Conservation (phyloP, 441 rosid species). For the Erodium trifolium region DNA sequence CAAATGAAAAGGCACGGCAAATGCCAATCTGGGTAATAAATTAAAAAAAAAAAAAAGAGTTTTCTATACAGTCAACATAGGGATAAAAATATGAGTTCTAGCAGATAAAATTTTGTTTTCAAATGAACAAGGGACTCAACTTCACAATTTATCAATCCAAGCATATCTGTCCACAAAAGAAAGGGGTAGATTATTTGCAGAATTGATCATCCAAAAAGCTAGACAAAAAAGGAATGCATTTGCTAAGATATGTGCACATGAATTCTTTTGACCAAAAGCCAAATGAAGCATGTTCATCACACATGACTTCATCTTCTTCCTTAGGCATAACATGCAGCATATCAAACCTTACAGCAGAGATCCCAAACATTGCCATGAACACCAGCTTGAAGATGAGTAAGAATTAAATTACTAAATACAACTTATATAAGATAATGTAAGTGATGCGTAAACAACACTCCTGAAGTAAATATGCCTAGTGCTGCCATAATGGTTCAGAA, state of each 20-base stretch:
- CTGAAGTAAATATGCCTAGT: not conserved
- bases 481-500: not conserved
- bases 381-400: not conserved
- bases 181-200: not conserved
- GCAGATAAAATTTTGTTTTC: not conserved
- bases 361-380: not conserved
- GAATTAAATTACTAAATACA: not conserved
- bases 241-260: not conserved
- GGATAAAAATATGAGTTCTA: not conserved
- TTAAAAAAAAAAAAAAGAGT: not conserved
- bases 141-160: not conserved
- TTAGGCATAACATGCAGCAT: not conserved
- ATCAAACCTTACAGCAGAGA: conserved; percentile 1
- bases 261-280: too few relatives aligned
- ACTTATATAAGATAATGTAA: not conserved
- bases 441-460: not conserved
- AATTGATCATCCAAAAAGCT: not conserved
- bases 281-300: too few relatives aligned
- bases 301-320: too few relatives aligned
- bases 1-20: not conserved
- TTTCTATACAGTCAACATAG: not conserved
- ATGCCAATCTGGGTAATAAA: not conserved
- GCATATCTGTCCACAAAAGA: not conserved
- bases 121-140: not conserved
- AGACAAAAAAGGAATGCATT: not conserved